A percentile compares a stretch with the other conserved stretches of the same genome.
Conservation (phyloP, 2,329 filamentous ascomycete species). For the Alternaria sp. region DNA sequence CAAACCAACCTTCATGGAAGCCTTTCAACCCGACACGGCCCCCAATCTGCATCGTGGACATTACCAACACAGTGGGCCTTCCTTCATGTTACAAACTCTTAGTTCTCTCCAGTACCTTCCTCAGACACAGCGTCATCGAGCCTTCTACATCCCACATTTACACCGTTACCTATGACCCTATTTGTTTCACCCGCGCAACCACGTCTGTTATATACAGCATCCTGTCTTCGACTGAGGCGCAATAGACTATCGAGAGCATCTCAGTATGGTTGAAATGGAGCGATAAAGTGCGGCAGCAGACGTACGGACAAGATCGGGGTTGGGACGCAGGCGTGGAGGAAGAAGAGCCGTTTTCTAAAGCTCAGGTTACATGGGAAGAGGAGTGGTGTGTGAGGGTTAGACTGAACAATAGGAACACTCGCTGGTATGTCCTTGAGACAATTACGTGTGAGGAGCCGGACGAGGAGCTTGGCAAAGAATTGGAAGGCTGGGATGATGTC, state of each 20-base stretch:
- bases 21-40: not conserved
- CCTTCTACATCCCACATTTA: not conserved
- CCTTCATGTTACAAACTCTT: not conserved
- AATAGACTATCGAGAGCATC: not conserved
- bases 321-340: not conserved
- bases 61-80: not conserved
- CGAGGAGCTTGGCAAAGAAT: not conserved
- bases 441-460: not conserved
- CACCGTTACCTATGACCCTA: not conserved
- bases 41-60: not conserved
- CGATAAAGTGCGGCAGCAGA: not conserved
- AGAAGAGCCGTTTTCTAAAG: not conserved
- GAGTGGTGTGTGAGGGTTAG: not conserved
- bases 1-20: not conserved
- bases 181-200: not conserved
- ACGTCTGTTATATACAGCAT: not conserved
- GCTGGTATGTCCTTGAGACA: not conserved
- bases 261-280: not conserved
- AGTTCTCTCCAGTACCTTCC: not conserved
- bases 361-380: not conserved
- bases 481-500: not conserved
- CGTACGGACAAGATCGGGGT: not conserved
- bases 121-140: not conserved
- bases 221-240: not conserved
- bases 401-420: not conserved